Evolutionary conservation across 1,284 basidiomycete genomes (phyloP), one percentile per base, ranked within the genome.

Genomic region (Trichosporon ovoides): DNA sequence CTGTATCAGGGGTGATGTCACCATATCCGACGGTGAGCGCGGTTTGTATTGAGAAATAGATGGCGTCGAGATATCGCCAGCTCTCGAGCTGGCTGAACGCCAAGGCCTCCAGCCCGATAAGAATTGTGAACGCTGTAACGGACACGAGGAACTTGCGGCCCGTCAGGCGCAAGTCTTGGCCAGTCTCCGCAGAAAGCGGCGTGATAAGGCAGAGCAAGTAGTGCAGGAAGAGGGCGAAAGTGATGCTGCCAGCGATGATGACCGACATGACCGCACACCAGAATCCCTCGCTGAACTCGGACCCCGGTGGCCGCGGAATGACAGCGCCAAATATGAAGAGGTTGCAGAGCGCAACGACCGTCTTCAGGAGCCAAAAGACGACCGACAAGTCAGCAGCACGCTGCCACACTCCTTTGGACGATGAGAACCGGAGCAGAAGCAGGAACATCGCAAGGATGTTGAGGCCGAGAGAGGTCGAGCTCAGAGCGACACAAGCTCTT

Each of bases 201-300:
- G n/a, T 53, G 61, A 11, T 62, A 55, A 55, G 73, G 75, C 2
- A 72, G 37, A 76, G 63, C 19, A 73, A 56, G 59, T 75, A 78
- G 60, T 80, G 78, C 33, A 73, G 61, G 2, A 75, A 48, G 2
- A 80, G 68, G 2, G 75, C 64, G 18, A 55, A 12, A 52, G 71
- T 58, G 58, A 80, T 79, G 51, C 78, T 63, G 1, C 75, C 75
- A 5, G 72, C 64, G 20, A 74, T 65, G 48, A 77, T 66, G 36
- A 78, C 59, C 3, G 77, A 77, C 19, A 78, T 62, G 33, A 80
- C 75, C 3, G 78, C 78, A 53, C 74, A 76, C 76, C 78, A 81
- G 64, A 80, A 80, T 0, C 75, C 79, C 59, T 77, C 71, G 18
- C 63, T 60, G 56, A 73, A 80, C 3, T 22, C 19, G 54, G 72